phyloP scores from a whole-genome alignment of 1,284 basidiomycete species.

The Erythrobasidium hasegawianum region DNA sequence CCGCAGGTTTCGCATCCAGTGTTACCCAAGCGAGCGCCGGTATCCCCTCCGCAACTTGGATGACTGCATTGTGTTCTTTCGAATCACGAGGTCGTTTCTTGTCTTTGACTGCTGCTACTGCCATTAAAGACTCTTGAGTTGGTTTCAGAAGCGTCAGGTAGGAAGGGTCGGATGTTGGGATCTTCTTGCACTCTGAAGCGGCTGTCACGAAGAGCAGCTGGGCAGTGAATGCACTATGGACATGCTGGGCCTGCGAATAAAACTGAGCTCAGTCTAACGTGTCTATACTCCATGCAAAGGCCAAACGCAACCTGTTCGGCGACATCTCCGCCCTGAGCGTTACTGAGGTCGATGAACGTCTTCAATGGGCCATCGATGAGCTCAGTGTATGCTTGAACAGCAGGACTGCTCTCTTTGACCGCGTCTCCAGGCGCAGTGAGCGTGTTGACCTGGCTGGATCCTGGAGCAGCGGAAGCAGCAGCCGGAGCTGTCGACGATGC shows the following conservation, averaged over 20 bases:
- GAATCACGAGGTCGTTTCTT: slow-evolving; percentile 61
- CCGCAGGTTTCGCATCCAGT: slow-evolving; percentile 75
- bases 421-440: slow-evolving; percentile 50
- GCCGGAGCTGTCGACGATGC: slow-evolving; percentile 50
- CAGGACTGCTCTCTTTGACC: slow-evolving; percentile 47
- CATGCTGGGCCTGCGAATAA: slow-evolving; percentile 61
- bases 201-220: slow-evolving; percentile 66
- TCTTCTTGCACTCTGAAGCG: slow-evolving; percentile 69
- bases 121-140: slow-evolving; percentile 69
- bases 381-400: slow-evolving; percentile 70
- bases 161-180: slow-evolving; percentile 53
- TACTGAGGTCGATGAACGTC: slow-evolving; percentile 68
- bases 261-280: no score
- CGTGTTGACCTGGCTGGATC: slow-evolving; percentile 50
- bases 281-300: no score
- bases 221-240: slow-evolving; percentile 66
- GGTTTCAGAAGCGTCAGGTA: slow-evolving; percentile 66
- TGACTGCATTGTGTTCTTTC: slow-evolving; percentile 73
- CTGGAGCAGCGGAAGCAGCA: slow-evolving; percentile 48
- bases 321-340: slow-evolving; percentile 67
- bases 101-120: slow-evolving; percentile 75
- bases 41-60: slow-evolving; percentile 74
- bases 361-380: slow-evolving; percentile 67
- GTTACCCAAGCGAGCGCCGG: slow-evolving; percentile 89
- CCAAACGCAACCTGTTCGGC: slow-evolving; percentile 69